Conservation (phyloP, 2,329 filamentous ascomycete species). For the Periconia sp. region DNA sequence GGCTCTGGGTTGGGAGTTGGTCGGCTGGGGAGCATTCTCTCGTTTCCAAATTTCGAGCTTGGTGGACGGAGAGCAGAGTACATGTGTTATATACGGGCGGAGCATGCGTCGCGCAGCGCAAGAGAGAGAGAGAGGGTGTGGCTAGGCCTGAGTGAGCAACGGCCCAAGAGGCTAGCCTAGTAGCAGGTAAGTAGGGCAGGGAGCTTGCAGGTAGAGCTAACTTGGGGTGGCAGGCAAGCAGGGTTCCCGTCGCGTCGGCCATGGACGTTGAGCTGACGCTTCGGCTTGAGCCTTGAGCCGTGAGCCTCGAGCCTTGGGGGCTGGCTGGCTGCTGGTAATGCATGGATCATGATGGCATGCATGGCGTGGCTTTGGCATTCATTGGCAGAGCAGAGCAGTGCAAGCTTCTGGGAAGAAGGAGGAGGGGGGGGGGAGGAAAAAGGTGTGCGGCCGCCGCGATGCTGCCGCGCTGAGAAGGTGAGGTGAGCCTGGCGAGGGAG, state of each 20-base stretch:
- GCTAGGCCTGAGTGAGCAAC: no score
- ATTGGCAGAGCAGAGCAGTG: no score
- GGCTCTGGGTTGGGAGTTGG: constrained; percentile 8
- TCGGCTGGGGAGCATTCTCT: constrained; percentile 11
- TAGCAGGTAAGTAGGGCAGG: constrained; percentile 4
- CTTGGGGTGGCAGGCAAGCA: constrained; percentile 3
- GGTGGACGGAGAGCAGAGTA: constrained; percentile 19
- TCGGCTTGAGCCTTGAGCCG: constrained; percentile 3
- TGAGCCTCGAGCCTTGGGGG: no score
- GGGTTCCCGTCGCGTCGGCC: constrained; percentile 20
- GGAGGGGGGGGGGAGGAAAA: no score
- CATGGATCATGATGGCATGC: no score
- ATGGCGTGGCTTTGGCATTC: no score
- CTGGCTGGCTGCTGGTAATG: no score
- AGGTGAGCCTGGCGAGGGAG: constrained; percentile 26
- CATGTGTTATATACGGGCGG: constrained; percentile 33
- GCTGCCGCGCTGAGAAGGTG: no score
- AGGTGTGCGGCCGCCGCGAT: no score
- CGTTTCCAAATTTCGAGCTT: not conserved
- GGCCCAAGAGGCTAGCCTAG: no score
- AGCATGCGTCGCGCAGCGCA: not conserved
- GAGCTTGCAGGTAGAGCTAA: constrained; percentile 14
- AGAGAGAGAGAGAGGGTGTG: not conserved
- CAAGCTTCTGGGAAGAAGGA: no score
- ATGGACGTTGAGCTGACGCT: constrained; percentile 35